Conservation (phyloP, 2,329 filamentous ascomycete genomes). For the Paracoccidioides lutzii region DNA sequence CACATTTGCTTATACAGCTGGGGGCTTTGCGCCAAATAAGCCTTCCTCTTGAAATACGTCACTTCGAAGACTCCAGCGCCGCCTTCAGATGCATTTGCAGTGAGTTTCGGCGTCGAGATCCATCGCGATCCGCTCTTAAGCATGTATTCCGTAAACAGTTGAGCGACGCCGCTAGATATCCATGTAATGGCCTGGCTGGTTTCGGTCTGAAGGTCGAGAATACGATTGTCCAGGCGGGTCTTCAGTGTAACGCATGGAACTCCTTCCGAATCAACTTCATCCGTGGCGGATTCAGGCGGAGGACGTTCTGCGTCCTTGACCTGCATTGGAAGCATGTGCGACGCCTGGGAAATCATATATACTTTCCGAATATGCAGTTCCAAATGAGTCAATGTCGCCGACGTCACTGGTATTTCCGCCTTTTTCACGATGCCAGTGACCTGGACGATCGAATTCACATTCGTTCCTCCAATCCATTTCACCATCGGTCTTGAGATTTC, state of each 20-base stretch:
- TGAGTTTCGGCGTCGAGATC: constrained; percentile 81
- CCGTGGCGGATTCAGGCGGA: constrained; percentile 32
- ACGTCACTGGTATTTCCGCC: constrained; percentile 78
- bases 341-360: constrained; percentile 58
- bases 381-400: constrained; percentile 61
- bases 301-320: constrained; percentile 41
- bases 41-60: constrained; percentile 76
- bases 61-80: constrained; percentile 84
- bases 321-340: constrained; percentile 48
- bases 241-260: constrained; percentile 64
- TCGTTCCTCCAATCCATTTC: constrained; percentile 69
- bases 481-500: constrained; percentile 77
- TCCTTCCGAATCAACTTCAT: constrained; percentile 40
- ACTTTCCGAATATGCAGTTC: constrained; percentile 84
- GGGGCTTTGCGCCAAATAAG: constrained; percentile 53
- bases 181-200: constrained; percentile 80
- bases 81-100: constrained; percentile 82
- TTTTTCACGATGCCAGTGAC: constrained; percentile 72
- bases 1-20: constrained; percentile 59
- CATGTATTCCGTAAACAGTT: constrained; percentile 69
- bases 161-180: constrained; percentile 52
- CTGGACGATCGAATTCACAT: constrained; percentile 67
- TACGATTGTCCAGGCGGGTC: constrained; percentile 80
- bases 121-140: constrained; percentile 60
- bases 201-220: constrained; percentile 81